Conservation (phyloP, 2,329 filamentous ascomycete genomes). For the Cytospora paraplurivora region DNA sequence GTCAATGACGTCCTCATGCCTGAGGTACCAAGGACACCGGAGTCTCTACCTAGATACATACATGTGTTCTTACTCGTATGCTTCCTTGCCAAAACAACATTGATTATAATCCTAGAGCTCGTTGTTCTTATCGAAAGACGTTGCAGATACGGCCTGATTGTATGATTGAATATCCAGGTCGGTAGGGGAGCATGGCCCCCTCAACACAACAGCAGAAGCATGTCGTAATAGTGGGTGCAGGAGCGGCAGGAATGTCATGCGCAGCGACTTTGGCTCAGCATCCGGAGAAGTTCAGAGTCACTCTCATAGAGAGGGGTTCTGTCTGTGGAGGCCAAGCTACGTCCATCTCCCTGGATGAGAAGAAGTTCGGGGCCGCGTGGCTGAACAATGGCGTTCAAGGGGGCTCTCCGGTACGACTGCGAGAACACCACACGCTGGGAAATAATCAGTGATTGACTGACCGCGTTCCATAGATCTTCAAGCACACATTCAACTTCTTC, state of each 20-base stretch:
- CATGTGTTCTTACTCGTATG: too few relatives aligned
- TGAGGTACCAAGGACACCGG: background rate
- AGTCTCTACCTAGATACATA: too few relatives aligned
- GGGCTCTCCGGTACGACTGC: constrained; percentile 17
- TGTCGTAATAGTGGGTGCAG: constrained; percentile 62
- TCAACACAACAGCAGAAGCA: constrained; percentile 42
- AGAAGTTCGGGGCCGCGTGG: constrained; percentile 60
- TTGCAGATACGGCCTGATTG: background rate
- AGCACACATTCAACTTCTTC: constrained; percentile 61
- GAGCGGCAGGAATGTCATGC: constrained; percentile 67
- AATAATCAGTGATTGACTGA: background rate
- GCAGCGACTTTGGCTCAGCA: constrained; percentile 68
- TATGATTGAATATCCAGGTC: background rate
- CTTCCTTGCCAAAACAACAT: too few relatives aligned
- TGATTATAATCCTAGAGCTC: too few relatives aligned
- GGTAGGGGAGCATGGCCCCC: background rate
- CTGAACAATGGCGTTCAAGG: constrained; percentile 58
- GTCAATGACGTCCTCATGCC: constrained; percentile 23
- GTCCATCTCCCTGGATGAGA: constrained; percentile 59
- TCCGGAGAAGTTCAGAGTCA: constrained; percentile 65
- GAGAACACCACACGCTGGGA: too few relatives aligned
- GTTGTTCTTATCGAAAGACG: too few relatives aligned
- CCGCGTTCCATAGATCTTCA: constrained; percentile 45
- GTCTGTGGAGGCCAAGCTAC: constrained; percentile 64
- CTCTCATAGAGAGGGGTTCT: constrained; percentile 59